Evolutionary conservation across 768 basidiomycete genomes (phyloP).

Genomic region (Trametes gibbosa): DNA sequence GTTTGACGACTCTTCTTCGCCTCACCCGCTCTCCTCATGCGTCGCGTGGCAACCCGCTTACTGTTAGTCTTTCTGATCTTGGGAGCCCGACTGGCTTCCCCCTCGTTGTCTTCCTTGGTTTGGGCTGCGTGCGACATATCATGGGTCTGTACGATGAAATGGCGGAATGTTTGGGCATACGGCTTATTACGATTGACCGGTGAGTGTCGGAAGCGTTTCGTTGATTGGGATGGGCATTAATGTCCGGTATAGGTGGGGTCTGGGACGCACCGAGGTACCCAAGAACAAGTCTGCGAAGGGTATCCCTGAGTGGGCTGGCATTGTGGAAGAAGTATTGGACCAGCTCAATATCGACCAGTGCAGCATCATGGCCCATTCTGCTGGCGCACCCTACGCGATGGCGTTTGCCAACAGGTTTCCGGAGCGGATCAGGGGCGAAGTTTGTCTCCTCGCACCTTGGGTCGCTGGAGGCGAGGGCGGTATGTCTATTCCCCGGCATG

Average conservation of each 20-base stretch:
- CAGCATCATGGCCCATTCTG: constrained; percentile 93
- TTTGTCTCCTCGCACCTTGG: constrained; percentile 95
- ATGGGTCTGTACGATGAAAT: constrained; percentile 97
- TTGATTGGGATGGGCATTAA: neutral
- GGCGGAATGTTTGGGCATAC: constrained; percentile 80
- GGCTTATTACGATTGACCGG: constrained; percentile 94
- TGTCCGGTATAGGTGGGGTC: constrained; percentile 70
- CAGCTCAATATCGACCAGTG: constrained; percentile 72
- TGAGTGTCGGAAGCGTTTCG: constrained; percentile 34
- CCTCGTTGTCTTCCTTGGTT: constrained; percentile 86
- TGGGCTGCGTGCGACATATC: constrained; percentile 92
- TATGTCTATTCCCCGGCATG: constrained; percentile 38
- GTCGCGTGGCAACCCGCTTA: constrained; percentile 67
- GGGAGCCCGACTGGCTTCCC: constrained; percentile 85
- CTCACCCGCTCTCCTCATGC: constrained; percentile 81
- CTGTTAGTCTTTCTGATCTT: constrained; percentile 91
- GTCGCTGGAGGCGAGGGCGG: constrained; percentile 88
- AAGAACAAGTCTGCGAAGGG: constrained; percentile 68
- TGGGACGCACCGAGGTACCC: constrained; percentile 78
- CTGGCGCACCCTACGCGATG: constrained; percentile 91
- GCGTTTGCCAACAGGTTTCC: constrained; percentile 79
- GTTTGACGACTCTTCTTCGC: constrained; percentile 77
- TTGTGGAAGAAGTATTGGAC: constrained; percentile 90
- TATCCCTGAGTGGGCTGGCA: constrained; percentile 85
- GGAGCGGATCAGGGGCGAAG: constrained; percentile 74